These are phyloP conservation scores for Rhizopogon sp. DNA, from an alignment of 768 basidiomycete genomes.

Conservation along the genomic window DNA sequence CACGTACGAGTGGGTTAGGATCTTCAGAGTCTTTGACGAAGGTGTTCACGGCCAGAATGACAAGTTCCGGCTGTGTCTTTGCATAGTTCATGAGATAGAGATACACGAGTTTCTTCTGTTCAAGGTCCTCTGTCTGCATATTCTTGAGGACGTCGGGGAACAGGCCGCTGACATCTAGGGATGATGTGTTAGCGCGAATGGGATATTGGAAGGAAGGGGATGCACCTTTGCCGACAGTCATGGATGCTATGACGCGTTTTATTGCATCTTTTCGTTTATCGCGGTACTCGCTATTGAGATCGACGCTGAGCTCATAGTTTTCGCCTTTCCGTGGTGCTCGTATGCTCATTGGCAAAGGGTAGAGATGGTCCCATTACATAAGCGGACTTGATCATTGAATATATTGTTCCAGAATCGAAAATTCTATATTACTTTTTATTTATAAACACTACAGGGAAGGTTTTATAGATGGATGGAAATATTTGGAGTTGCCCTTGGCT, in stretches of 20 bases:
- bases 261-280: constrained; percentile 98
- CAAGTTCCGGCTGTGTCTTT: constrained; percentile 97
- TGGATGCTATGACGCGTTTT: constrained; percentile 94
- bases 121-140: constrained; percentile 99
- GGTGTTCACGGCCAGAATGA: constrained; percentile 98
- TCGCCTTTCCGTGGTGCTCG: constrained; percentile 76
- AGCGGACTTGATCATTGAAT: neutral
- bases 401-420: too few relatives aligned
- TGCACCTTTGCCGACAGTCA: constrained; percentile 97
- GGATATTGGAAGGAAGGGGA: constrained; percentile 3
- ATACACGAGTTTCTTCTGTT: constrained; percentile 99
- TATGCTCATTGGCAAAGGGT: constrained; percentile 32
- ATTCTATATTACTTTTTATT: too few relatives aligned
- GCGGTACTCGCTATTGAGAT: constrained; percentile 94
- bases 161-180: constrained; percentile 80
- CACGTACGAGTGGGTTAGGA: constrained; percentile 93
- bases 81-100: constrained; percentile 99
- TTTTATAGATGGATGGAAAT: too few relatives aligned
- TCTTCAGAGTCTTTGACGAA: constrained; percentile 98
- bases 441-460: too few relatives aligned
- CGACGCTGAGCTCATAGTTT: constrained; percentile 95
- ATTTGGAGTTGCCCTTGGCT: too few relatives aligned
- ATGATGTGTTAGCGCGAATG: constrained; percentile 2
- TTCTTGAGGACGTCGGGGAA: constrained; percentile 99
- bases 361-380: constrained; percentile 2